Evolutionary conservation across 2,329 filamentous ascomycete genomes (phyloP).

Genomic region (Curvularia spicifera): DNA sequence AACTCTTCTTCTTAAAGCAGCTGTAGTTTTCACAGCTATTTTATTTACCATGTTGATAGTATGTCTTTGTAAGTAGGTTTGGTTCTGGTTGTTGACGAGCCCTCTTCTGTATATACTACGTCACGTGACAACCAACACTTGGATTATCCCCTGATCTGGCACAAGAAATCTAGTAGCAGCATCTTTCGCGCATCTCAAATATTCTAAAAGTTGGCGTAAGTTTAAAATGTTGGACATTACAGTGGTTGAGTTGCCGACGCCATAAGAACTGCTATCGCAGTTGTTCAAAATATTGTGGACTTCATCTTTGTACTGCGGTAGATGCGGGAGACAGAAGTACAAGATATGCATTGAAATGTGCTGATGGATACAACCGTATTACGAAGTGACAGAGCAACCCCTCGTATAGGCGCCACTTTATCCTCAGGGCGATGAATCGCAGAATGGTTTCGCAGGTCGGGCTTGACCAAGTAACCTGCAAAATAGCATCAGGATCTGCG

Average conservation of each 20-base stretch:
- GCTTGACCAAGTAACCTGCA: not conserved
- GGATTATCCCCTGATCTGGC: not conserved
- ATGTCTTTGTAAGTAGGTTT: too few species aligned
- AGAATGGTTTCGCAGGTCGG: too few species aligned
- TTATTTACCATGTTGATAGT: too few species aligned
- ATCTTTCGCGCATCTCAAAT: not conserved
- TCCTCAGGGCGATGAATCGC: too few species aligned
- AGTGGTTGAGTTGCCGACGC: not conserved
- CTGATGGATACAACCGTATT: not conserved
- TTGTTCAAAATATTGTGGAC: not conserved
- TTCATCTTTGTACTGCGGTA: not conserved
- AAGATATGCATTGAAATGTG: not conserved
- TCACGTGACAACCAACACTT: too few species aligned
- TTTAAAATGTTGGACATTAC: not conserved
- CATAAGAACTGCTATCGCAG: not conserved
- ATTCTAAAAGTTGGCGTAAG: not conserved
- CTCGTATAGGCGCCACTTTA: not conserved
- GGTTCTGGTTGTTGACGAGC: too few species aligned
- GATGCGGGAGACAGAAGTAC: not conserved
- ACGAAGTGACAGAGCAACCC: not conserved
- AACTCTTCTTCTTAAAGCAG: too few species aligned
- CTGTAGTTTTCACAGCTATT: too few species aligned
- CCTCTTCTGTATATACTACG: too few species aligned
- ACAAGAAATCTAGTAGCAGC: not conserved
- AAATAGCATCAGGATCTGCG: not conserved